Evolutionary conservation across 2,329 filamentous ascomycete genomes (phyloP).

Genomic region (Colletotrichum eremochloae): DNA sequence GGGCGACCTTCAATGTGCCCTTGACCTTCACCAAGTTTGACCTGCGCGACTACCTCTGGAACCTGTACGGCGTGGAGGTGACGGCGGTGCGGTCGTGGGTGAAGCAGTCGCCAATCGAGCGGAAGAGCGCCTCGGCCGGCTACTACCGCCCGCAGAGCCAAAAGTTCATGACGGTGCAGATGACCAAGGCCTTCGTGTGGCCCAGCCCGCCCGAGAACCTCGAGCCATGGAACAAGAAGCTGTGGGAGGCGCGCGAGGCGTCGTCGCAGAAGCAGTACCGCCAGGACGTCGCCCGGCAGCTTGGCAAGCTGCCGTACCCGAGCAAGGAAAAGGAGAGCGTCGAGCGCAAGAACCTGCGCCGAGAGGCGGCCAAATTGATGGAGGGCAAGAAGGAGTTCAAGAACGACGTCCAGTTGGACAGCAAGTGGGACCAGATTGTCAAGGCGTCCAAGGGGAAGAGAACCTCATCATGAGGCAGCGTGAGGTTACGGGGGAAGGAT

Average conservation of each 20-base stretch:
- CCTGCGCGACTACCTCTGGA: constrained; percentile 92
- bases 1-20: constrained; percentile 91
- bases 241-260: constrained; percentile 66
- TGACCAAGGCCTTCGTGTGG: constrained; percentile 90
- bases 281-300: constrained; percentile 50
- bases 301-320: constrained; percentile 50
- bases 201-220: constrained; percentile 76
- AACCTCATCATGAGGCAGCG: constrained; percentile 39
- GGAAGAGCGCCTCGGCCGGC: constrained; percentile 63
- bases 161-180: constrained; percentile 96
- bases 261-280: constrained; percentile 57
- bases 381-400: constrained; percentile 67
- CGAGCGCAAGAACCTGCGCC: constrained; percentile 55
- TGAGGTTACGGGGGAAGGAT: neutral
- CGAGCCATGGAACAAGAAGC: constrained; percentile 73
- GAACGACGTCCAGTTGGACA: constrained; percentile 45
- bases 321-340: constrained; percentile 58
- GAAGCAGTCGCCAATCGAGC: constrained; percentile 71
- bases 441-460: constrained; percentile 46
- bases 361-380: constrained; percentile 72
- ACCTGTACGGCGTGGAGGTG: constrained; percentile 83
- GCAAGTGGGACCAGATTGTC: constrained; percentile 48
- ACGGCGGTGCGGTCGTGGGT: constrained; percentile 83
- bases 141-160: constrained; percentile 78
- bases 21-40: constrained; percentile 97